Evolutionary conservation across 2,329 filamentous ascomycete species (phyloP), one percentile per base, ranked within the genome.

Genomic region (Thelonectria olida): DNA sequence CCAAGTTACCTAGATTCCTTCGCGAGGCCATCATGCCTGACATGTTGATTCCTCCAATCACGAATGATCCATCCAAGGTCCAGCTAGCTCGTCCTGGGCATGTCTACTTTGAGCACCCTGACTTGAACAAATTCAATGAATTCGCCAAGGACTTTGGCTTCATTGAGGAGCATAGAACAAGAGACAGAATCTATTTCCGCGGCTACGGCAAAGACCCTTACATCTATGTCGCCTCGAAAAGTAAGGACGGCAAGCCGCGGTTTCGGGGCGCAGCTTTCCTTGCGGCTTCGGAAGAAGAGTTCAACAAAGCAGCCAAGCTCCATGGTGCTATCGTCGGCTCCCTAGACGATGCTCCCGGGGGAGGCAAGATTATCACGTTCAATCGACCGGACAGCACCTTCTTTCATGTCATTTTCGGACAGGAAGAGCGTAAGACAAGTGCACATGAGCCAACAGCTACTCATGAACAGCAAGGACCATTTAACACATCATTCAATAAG

Each of bases 191-290:
- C 7, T 10, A 38, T 12, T 58, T 45, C 7, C 55, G 55, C 17
- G 55, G 55, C 13, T 58, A 58, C 22, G 39, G 55, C 6, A 58
- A 52, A 12, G 55, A 58, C n/a, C 55, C 23, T 12, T 58, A 58
- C 25, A 45, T 41, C 42, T 59, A 54, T 19, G 56, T 59, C 13
- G 56, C 56, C 17, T 31, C n/a, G 7, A 42, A 54, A n/a, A 41
- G 39, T 0, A 4, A 12, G 4, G 39, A 28, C 5, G 41, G 42
- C 3, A 49, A 23, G 8, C 49, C 42, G n/a, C 5, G 12, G 2
- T 59, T 59, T 36, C 22, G 27, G 1, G 56, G 56, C 6, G 48
- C 19, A 10, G 56, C 56, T 12, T 59, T 39, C 22, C 31, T 59
- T 9, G 56, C 56, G 6, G 39, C 47, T 22, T 48, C 56, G 20